A percentile compares a stretch with the other conserved stretches of the same genome.
Evolutionary conservation across 768 basidiomycete species (phyloP).

Genomic region (Pleurotus platypus): DNA sequence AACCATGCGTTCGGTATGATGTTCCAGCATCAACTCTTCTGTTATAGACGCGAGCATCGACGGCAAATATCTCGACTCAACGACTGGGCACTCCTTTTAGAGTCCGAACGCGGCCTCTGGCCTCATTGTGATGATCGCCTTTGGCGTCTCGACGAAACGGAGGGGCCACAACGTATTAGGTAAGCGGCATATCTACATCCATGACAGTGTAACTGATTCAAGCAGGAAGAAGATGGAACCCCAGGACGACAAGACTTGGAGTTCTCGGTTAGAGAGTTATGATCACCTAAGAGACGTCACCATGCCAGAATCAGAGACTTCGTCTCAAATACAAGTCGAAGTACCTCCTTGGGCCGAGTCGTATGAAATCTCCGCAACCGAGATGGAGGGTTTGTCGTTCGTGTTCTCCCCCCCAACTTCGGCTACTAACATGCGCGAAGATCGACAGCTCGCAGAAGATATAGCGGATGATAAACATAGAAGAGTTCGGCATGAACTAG

Average conservation of each 20-base stretch:
- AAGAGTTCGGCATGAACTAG: conserved; percentile 80
- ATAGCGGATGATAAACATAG: conserved; percentile 87
- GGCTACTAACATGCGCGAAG: conserved; percentile 18
- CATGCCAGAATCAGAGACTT: conserved; percentile 46
- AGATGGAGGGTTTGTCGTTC: conserved; percentile 49
- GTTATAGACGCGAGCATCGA: conserved; percentile 66
- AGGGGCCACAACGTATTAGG: conserved; percentile 87
- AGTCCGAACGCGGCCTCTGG: conserved; percentile 84
- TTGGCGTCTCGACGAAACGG: conserved; percentile 90
- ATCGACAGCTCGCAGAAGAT: conserved; percentile 68
- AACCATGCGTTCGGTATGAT: conserved; percentile 17
- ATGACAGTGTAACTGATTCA: too few species aligned
- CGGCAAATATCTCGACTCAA: conserved; percentile 60
- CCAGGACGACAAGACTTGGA: conserved; percentile 44
- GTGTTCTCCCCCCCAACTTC: conserved; percentile 3
- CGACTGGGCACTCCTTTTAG: conserved; percentile 59
- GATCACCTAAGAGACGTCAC: conserved; percentile 46
- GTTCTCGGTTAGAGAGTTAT: conserved; percentile 41
- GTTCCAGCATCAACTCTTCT: not conserved
- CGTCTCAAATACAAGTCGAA: conserved; percentile 50
- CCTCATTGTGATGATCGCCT: conserved; percentile 44
- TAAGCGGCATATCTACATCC: conserved; percentile 19
- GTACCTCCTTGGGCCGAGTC: conserved; percentile 73
- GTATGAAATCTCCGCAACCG: conserved; percentile 63
- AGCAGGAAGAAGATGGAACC: conserved; percentile 76